A percentile compares a stretch with the other conserved stretches of the same genome.
phyloP scores from a whole-genome alignment of 352 stramenopile species.

The Globisporangium nagaii region DNA sequence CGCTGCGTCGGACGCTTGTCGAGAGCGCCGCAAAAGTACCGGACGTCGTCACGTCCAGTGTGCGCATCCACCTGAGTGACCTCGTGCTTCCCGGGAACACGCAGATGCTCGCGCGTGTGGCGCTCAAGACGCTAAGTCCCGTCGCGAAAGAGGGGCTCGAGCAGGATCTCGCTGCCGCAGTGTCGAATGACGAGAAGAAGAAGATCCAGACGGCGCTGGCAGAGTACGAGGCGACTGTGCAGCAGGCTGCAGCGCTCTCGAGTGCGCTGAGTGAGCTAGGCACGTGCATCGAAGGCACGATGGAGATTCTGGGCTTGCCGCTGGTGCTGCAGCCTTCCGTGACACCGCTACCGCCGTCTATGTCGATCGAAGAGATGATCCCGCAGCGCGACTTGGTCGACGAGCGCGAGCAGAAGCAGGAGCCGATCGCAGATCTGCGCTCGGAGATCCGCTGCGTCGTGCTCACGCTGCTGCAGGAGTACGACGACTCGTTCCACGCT shows the following conservation, averaged over 20 bases:
- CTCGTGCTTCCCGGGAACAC: constrained; percentile 29
- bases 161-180: constrained; percentile 40
- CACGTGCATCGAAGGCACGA: constrained; percentile 22
- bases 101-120: constrained; percentile 4
- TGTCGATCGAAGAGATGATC: constrained; percentile 47
- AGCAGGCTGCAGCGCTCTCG: constrained; percentile 22
- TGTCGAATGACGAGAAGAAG: constrained; percentile 74
- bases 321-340: constrained; percentile 36
- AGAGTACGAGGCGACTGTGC: constrained; percentile 47
- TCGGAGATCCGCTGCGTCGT: constrained; percentile 60
- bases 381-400: constrained; percentile 36
- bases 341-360: constrained; percentile 15
- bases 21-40: constrained; percentile 23
- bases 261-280: constrained; percentile 14
- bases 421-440: constrained; percentile 37
- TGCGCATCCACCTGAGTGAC: constrained; percentile 30
- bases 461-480: constrained; percentile 54
- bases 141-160: constrained; percentile 44
- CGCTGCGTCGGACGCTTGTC: constrained; percentile 24
- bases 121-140: constrained; percentile 21
- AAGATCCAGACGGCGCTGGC: constrained; percentile 49
- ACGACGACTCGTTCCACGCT: constrained; percentile 29
- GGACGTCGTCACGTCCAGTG: constrained; percentile 24
- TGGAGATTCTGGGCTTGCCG: constrained; percentile 27
- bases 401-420: constrained; percentile 35